phyloP scores from a whole-genome alignment of 805 yeast species.

The Hanseniaspora osmophila region DNA sequence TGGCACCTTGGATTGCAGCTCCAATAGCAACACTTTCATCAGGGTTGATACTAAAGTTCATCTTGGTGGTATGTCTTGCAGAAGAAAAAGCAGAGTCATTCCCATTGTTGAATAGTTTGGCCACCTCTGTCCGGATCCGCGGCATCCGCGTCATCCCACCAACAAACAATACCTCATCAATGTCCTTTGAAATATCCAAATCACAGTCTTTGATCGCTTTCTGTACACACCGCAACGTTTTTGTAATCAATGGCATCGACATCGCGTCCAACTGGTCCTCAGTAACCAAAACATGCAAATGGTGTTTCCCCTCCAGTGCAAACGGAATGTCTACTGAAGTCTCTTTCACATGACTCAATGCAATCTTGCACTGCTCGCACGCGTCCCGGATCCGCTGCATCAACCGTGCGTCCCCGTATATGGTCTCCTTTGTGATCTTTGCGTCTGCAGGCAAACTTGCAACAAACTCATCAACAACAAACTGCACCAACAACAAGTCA shows the following conservation, averaged over 20 bases:
- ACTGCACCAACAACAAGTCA: constrained; percentile 46
- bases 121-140: constrained; percentile 50
- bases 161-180: constrained; percentile 59
- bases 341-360: constrained; percentile 47
- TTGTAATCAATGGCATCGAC: constrained; percentile 50
- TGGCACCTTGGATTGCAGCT: constrained; percentile 84
- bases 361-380: constrained; percentile 66
- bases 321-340: constrained; percentile 61
- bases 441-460: constrained; percentile 27
- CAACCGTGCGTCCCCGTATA: constrained; percentile 37
- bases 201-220: constrained; percentile 66
- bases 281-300: constrained; percentile 42
- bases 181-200: constrained; percentile 38
- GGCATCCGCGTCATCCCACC: constrained; percentile 94
- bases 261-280: constrained; percentile 56
- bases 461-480: constrained; percentile 46
- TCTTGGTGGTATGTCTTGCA: constrained; percentile 24
- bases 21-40: constrained; percentile 89
- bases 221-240: constrained; percentile 60
- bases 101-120: constrained; percentile 34
- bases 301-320: constrained; percentile 31
- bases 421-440: constrained; percentile 7
- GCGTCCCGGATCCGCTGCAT: constrained; percentile 71
- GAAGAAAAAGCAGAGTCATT: background rate
- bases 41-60: constrained; percentile 68